phyloP scores from a whole-genome alignment of 495 filamentous ascomycete genomes.

The Talaromyces nanjingensis region DNA sequence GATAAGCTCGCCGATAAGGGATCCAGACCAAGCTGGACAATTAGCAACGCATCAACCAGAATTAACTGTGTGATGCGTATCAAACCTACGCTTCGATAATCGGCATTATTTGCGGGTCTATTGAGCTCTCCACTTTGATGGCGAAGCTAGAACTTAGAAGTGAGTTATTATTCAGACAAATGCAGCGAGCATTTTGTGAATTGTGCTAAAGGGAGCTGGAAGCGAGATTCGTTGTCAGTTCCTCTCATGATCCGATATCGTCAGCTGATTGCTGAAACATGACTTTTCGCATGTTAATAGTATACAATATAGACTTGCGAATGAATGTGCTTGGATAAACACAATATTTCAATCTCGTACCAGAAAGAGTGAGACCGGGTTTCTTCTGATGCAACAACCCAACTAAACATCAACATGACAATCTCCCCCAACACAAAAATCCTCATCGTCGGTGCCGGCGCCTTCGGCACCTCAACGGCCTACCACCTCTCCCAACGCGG shows the following conservation, averaged over 20 bases:
- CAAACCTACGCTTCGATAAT: not conserved
- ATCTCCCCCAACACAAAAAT: conserved; percentile 16
- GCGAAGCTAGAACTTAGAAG: not conserved
- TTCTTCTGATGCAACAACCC: not conserved
- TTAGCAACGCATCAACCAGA: not conserved
- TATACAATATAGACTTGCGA: not conserved
- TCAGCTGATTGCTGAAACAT: not conserved
- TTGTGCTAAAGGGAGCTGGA: conserved; percentile 1
- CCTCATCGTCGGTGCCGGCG: conserved; percentile 32
- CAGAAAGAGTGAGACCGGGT: not conserved
- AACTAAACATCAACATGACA: not conserved
- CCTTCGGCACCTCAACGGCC: conserved; percentile 33
- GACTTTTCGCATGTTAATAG: not conserved
- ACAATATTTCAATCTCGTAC: not conserved
- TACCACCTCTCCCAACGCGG: conserved; percentile 28
- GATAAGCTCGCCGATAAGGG: not conserved
- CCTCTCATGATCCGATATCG: not conserved
- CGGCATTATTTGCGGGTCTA: not conserved
- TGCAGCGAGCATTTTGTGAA: not conserved
- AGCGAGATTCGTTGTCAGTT: not conserved
- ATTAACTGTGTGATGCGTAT: not conserved
- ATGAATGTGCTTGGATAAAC: not conserved
- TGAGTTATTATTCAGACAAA: not conserved
- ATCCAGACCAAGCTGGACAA: not conserved
- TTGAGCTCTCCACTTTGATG: not conserved